A percentile compares a stretch with the other conserved stretches of the same genome.
phyloP scores from a whole-genome alignment of 1,139 yeast species.

The Geotrichum siamense region DNA sequence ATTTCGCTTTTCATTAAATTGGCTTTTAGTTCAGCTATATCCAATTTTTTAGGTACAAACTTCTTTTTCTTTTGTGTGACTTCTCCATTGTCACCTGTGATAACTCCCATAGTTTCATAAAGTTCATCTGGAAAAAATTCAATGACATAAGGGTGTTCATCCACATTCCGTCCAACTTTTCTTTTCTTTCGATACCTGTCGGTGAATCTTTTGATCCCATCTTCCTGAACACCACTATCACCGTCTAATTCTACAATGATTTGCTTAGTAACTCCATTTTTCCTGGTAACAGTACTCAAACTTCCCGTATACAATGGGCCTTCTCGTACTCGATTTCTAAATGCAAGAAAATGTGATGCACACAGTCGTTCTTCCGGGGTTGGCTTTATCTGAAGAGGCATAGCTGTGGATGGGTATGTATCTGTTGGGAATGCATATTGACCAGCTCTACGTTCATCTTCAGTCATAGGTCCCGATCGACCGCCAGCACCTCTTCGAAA shows the following conservation, averaged over 20 bases:
- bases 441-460: constrained; percentile 18
- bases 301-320: constrained; percentile 77
- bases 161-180: constrained; percentile 67
- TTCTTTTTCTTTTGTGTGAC: constrained; percentile 27
- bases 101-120: constrained; percentile 64
- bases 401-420: constrained; percentile 16
- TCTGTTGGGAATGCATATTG: constrained; percentile 17
- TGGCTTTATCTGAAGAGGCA: constrained; percentile 63
- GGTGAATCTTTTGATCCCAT: constrained; percentile 35
- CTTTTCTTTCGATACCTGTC: constrained; percentile 51
- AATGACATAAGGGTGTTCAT: constrained; percentile 65
- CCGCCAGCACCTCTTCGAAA: constrained; percentile 19
- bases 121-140: constrained; percentile 72
- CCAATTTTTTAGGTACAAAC: constrained; percentile 21
- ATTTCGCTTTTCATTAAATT: constrained; percentile 35
- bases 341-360: constrained; percentile 57
- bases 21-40: constrained; percentile 28
- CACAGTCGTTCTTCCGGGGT: constrained; percentile 50
- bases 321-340: constrained; percentile 52
- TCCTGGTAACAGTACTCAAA: constrained; percentile 20
- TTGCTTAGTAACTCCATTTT: constrained; percentile 19
- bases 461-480: constrained; percentile 16
- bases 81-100: constrained; percentile 38
- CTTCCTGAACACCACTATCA: constrained; percentile 21
- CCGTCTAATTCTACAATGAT: constrained; percentile 26